phyloP scores from a whole-genome alignment of 305 asterid species.

The Plantago rigida region DNA sequence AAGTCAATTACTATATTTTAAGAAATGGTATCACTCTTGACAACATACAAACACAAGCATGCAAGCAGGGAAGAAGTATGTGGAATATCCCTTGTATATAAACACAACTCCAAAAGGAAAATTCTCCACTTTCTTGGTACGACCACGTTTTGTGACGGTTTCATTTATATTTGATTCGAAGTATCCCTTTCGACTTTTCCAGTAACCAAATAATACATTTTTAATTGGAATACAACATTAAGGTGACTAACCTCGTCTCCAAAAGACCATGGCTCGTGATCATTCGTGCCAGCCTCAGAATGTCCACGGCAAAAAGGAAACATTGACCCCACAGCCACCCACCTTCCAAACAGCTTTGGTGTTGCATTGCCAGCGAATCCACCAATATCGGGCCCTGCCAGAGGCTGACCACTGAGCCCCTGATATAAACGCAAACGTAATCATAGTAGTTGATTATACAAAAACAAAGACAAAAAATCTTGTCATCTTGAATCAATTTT shows the following conservation, averaged over 20 bases:
- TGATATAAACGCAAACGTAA: slow-evolving; percentile 29
- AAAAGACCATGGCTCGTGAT: slow-evolving; percentile 98
- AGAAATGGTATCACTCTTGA: no score
- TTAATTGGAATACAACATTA: neutral
- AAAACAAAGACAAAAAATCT: neutral
- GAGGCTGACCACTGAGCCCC: slow-evolving; percentile 96
- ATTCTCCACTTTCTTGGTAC: neutral
- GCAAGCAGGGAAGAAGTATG: no score
- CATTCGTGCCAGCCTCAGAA: slow-evolving; percentile 60
- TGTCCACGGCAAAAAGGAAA: slow-evolving; percentile 97
- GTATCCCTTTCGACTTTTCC: slow-evolving; percentile 1
- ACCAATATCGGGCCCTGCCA: slow-evolving; percentile 95
- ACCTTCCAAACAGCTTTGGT: slow-evolving; percentile 91
- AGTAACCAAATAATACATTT: slow-evolving; percentile 4
- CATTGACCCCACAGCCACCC: slow-evolving; percentile 94
- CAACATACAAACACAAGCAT: no score
- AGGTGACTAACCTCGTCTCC: slow-evolving; percentile 73
- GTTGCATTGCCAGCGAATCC: slow-evolving; percentile 95
- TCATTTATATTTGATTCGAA: neutral
- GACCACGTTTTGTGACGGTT: no score
- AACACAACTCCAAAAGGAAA: no score
- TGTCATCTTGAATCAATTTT: neutral
- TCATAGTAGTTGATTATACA: slow-evolving; percentile 20
- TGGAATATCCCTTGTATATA: no score
- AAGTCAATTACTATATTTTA: no score